Base-by-base conservation (phyloP, 2,329 filamentous ascomycete genomes). In the Onygena corvina region DNA sequence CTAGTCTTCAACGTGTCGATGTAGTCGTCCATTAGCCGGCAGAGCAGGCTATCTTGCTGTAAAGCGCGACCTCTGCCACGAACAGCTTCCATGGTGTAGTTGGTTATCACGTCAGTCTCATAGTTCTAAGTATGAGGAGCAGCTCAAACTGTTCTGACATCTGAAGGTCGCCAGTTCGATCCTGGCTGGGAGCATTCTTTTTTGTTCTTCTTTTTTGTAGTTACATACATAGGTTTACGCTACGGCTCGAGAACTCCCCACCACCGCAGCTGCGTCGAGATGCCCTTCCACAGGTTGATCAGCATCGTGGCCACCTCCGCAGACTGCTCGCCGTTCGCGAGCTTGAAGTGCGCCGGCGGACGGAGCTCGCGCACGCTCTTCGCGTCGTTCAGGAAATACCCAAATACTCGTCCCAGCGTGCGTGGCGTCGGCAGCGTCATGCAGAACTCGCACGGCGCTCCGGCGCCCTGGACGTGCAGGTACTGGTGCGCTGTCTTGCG, bases 271-370 rank as follows among this genome's bases (percentile, higher is more conserved):
- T 66, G 63, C 16, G 58, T 57, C 48, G 61, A 64, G 14, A 70
- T 56, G 2, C 52, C 56, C 8, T 58, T 59, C 67, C 67, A 70
- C 48, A 62, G 53, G 20, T 56, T 57, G 38, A 68, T 55, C 51
- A 70, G 47, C 57, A 68, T 59, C 21, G 47, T 53, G 45, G 59
- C 58, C 23, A 68, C 60, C 23, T 59, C 56, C 23, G 59, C 56
- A 16, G 59, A 55, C 14, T 63, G 50, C 50, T 38, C 50, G 47
- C 29, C 56, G 48, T 42, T 48, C 48, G 8, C 52, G 47, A 20
- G 50, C 50, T 21, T 47, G 46, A 16, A 48, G 48, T 16, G 46
- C 34, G 38, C 58, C 34, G 33, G 8, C 6, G 35, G 47, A n/a
- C 45, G 34, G 9, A 44, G 46, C 16, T 52, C 51, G 3, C 16